A percentile compares a stretch with the other conserved stretches of the same genome.
Evolutionary conservation across 2,329 filamentous ascomycete genomes (phyloP).

Genomic region (Mycosphaerella sp.): DNA sequence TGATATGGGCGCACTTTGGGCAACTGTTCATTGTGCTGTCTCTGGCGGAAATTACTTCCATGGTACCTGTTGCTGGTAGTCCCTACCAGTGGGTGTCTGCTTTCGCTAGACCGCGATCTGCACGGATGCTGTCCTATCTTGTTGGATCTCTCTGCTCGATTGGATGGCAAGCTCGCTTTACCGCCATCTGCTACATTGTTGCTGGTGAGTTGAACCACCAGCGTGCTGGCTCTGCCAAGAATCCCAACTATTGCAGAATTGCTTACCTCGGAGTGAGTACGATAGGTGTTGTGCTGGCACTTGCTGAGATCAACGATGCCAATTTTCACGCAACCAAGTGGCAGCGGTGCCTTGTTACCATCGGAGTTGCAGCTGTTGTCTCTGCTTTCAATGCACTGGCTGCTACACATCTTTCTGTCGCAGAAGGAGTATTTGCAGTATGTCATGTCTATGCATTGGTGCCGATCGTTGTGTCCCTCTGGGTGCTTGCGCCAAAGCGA

Average conservation of each 20-base stretch:
- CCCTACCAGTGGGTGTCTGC: slow-evolving; percentile 36
- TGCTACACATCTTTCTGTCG: slow-evolving; percentile 26
- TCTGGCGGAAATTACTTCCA: slow-evolving; percentile 34
- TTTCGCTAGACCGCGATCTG: slow-evolving; percentile 39
- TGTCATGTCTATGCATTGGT: slow-evolving; percentile 34
- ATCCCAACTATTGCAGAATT: too few relatives aligned
- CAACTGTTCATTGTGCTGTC: slow-evolving; percentile 32
- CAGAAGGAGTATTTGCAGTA: slow-evolving; percentile 30
- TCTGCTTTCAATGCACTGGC: slow-evolving; percentile 30
- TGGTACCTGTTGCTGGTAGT: slow-evolving; percentile 29
- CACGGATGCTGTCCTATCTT: slow-evolving; percentile 44
- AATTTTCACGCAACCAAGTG: slow-evolving; percentile 20
- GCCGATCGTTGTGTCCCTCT: slow-evolving; percentile 29
- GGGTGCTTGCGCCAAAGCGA: slow-evolving; percentile 24
- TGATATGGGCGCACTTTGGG: slow-evolving; percentile 26
- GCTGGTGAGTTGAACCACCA: slow-evolving; percentile 26
- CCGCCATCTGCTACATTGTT: slow-evolving; percentile 41
- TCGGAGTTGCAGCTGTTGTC: slow-evolving; percentile 21
- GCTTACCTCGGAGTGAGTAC: too few relatives aligned
- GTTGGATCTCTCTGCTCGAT: slow-evolving; percentile 34
- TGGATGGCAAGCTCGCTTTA: slow-evolving; percentile 43
- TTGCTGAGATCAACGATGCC: slow-evolving; percentile 39
- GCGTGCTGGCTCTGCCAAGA: too few relatives aligned
- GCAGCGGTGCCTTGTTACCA: slow-evolving; percentile 26
- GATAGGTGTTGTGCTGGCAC: slow-evolving; percentile 38